phyloP scores from a whole-genome alignment of 2,329 filamentous ascomycete genomes.

The Chrysosporium keratinophilum region DNA sequence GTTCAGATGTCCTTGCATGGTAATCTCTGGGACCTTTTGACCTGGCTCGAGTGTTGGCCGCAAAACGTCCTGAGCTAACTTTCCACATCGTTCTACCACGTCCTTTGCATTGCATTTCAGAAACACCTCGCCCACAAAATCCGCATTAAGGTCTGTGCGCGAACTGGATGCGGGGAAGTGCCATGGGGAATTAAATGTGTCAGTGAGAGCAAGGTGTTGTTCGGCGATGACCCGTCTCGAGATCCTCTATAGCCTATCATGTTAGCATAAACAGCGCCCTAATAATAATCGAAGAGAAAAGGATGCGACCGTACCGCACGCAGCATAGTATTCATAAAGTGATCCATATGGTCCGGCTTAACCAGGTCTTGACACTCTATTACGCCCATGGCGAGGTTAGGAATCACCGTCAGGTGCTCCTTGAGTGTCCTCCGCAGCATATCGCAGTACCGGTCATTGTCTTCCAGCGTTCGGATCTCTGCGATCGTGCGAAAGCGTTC shows the following conservation, averaged over 20 bases:
- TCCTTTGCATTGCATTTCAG: conserved; percentile 84
- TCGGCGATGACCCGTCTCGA: conserved; percentile 94
- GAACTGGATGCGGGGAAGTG: conserved; percentile 73
- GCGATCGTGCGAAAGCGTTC: conserved; percentile 75
- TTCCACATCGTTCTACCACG: conserved; percentile 73
- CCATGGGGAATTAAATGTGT: conserved; percentile 84
- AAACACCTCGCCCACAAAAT: conserved; percentile 93
- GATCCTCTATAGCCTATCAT: conserved; percentile 54
- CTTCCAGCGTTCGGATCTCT: conserved; percentile 73
- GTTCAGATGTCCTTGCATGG: conserved; percentile 70
- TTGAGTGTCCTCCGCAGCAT: conserved; percentile 68
- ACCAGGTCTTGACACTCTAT: conserved; percentile 80
- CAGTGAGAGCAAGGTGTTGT: conserved; percentile 87
- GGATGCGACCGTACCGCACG: conserved; percentile 56
- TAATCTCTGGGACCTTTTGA: conserved; percentile 66
- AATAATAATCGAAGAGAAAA: background rate
- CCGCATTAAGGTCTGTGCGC: conserved; percentile 51
- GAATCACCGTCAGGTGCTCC: conserved; percentile 87
- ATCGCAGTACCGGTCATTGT: conserved; percentile 80
- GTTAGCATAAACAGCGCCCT: background rate
- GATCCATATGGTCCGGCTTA: conserved; percentile 69
- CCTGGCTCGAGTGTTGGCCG: conserved; percentile 62
- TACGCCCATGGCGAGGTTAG: conserved; percentile 86
- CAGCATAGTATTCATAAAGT: conserved; percentile 89
- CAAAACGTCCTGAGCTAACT: conserved; percentile 63